Percentiles rank a stretch among this genome's conserved stretches.
These are phyloP conservation scores for Wickerhamiella allomyrinae DNA, from an alignment of 805 yeast species.

Conservation along the genomic window DNA sequence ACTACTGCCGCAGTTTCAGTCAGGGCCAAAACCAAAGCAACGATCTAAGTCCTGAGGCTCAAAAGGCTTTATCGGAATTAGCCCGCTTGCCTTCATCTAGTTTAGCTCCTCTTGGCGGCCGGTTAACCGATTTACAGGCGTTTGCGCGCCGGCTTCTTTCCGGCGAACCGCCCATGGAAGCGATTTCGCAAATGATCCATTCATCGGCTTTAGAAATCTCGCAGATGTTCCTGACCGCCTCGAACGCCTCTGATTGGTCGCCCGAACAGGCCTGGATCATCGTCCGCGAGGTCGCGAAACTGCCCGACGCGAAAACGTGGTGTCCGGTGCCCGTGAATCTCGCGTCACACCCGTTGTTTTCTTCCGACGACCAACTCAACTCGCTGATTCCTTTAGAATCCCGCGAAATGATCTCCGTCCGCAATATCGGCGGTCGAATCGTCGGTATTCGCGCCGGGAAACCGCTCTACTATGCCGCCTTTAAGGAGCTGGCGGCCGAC, in stretches of 20 bases:
- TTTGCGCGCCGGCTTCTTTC: conserved; percentile 75
- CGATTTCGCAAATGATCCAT: conserved; percentile 61
- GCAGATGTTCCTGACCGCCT: conserved; percentile 45
- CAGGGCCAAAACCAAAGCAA: conserved; percentile 15
- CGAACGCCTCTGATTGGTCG: conserved; percentile 35
- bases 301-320: conserved; percentile 8
- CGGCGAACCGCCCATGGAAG: conserved; percentile 72
- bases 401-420: conserved; percentile 55
- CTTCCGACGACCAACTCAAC: conserved; percentile 30
- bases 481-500: conserved; percentile 48
- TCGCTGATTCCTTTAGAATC: conserved; percentile 62
- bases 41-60: conserved; percentile 14
- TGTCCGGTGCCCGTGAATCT: conserved; percentile 11
- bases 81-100: conserved; percentile 1
- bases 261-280: conserved; percentile 82
- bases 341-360: conserved; percentile 21
- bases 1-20: conserved; percentile 14
- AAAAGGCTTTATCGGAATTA: conserved; percentile 27
- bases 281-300: conserved; percentile 43
- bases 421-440: conserved; percentile 66
- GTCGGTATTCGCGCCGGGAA: conserved; percentile 59
- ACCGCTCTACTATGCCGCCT: conserved; percentile 75
- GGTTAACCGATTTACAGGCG: conserved; percentile 86
- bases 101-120: conserved; percentile 75
- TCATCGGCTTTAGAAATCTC: conserved; percentile 83